Percentiles rank a stretch among this genome's conserved stretches.
Evolutionary conservation across 2,329 filamentous ascomycete species (phyloP).

Genomic region (Penicillium sp.): DNA sequence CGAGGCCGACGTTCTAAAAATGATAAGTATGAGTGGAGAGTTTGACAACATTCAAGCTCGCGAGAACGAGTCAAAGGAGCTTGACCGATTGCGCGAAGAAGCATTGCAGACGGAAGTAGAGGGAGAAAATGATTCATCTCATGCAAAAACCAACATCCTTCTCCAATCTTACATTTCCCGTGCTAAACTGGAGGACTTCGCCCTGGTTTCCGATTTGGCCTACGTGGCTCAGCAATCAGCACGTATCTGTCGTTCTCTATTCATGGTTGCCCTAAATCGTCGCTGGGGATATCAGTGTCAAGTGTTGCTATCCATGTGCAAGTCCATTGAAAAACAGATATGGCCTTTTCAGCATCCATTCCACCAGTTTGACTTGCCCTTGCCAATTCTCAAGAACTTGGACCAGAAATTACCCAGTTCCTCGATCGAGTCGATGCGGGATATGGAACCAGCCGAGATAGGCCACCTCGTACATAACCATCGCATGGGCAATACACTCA

Average conservation of each 20-base stretch:
- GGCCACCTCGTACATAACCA: slow-evolving; percentile 88
- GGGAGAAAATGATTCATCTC: slow-evolving; percentile 61
- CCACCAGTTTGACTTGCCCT: slow-evolving; percentile 87
- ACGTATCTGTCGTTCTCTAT: slow-evolving; percentile 87
- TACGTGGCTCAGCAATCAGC: slow-evolving; percentile 96
- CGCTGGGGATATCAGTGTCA: slow-evolving; percentile 95
- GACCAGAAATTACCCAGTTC: slow-evolving; percentile 71
- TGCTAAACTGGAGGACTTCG: slow-evolving; percentile 86
- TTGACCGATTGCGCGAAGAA: slow-evolving; percentile 68
- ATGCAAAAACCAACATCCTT: slow-evolving; percentile 93
- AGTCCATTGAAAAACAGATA: slow-evolving; percentile 92
- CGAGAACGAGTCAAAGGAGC: slow-evolving; percentile 83
- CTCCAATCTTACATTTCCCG: slow-evolving; percentile 91
- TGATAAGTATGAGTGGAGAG: slow-evolving; percentile 97
- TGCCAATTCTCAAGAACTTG: slow-evolving; percentile 75
- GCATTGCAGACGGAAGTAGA: slow-evolving; percentile 74
- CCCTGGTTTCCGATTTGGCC: slow-evolving; percentile 82
- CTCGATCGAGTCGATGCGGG: slow-evolving; percentile 77
- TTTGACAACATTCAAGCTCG: slow-evolving; percentile 95
- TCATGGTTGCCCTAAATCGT: slow-evolving; percentile 95
- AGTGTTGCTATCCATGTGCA: slow-evolving; percentile 84
- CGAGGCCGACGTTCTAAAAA: slow-evolving; percentile 88
- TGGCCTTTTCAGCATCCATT: slow-evolving; percentile 96
- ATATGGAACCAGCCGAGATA: slow-evolving; percentile 91
- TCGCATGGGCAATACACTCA: slow-evolving; percentile 76